Percentiles rank a stretch among this genome's conserved stretches.
These are phyloP conservation scores for Daedalea quercina DNA, from an alignment of 768 basidiomycete species.

Conservation along the genomic window DNA sequence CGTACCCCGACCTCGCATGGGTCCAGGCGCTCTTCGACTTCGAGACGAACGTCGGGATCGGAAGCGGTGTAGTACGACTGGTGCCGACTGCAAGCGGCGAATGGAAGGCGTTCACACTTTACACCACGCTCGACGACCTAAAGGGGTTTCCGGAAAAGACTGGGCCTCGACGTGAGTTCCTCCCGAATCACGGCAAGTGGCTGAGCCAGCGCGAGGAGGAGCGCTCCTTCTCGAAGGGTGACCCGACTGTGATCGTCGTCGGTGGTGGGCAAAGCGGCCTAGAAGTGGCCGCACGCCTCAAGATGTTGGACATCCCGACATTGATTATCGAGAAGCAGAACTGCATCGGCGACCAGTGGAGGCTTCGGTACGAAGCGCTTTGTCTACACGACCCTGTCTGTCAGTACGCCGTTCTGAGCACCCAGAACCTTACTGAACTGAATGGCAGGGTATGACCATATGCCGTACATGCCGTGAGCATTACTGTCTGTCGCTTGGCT, in stretches of 20 bases:
- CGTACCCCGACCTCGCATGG: conserved; percentile 15
- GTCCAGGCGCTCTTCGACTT: conserved; percentile 30
- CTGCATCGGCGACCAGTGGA: conserved; percentile 53
- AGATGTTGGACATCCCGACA: conserved; percentile 40
- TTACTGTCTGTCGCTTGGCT: neutral
- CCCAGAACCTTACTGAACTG: neutral
- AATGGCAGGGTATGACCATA: conserved; percentile 36
- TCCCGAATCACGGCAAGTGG: conserved; percentile 31
- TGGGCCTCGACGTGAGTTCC: conserved; percentile 23
- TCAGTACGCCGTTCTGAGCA: conserved; percentile 15
- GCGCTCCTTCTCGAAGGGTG: conserved; percentile 30
- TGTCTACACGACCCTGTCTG: conserved; percentile 46
- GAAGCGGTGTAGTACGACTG: conserved; percentile 35
- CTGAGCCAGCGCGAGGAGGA: conserved; percentile 25
- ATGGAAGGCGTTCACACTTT: conserved; percentile 40
- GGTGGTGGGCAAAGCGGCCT: conserved; percentile 68
- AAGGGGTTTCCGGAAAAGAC: conserved; percentile 34
- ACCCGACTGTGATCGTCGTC: conserved; percentile 49
- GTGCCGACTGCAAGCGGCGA: conserved; percentile 31
- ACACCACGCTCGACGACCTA: conserved; percentile 44
- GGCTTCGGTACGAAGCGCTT: conserved; percentile 51
- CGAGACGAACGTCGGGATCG: conserved; percentile 30
- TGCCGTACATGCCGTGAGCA: conserved; percentile 50
- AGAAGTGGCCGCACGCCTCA: conserved; percentile 58
- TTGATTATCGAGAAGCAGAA: conserved; percentile 53